These are phyloP conservation scores for Candida qinlingensis DNA, from an alignment of 805 yeast species.

Conservation along the genomic window DNA sequence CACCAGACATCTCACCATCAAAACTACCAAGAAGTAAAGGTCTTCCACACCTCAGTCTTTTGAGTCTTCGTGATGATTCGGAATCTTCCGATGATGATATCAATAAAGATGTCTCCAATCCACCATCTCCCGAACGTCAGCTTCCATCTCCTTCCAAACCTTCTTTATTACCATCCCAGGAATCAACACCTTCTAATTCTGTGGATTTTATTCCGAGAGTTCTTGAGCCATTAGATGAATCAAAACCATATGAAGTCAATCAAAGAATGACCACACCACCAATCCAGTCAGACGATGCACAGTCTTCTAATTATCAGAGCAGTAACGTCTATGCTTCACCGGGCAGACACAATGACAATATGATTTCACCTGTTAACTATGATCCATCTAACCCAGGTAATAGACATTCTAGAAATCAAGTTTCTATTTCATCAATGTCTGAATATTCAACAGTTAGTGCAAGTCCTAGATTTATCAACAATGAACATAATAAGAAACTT, in stretches of 20 bases:
- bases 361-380: not conserved
- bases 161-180: not conserved
- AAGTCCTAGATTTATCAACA: constrained; percentile 5
- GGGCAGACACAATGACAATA: not conserved
- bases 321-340: not conserved
- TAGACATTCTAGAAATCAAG: constrained; percentile 9
- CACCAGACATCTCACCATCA: constrained; percentile 15
- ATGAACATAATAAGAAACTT: constrained; percentile 9
- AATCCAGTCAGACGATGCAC: not conserved
- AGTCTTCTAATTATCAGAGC: not conserved
- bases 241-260: constrained; percentile 2
- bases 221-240: constrained; percentile 10
- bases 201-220: constrained; percentile 6
- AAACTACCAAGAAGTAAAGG: constrained; percentile 22
- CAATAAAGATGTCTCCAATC: constrained; percentile 1
- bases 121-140: not conserved
- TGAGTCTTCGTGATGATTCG: constrained; percentile 22
- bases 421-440: constrained; percentile 22
- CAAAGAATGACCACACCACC: constrained; percentile 3
- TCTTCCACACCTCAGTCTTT: constrained; percentile 21
- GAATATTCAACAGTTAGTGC: constrained; percentile 19
- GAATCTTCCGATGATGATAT: constrained; percentile 11
- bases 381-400: not conserved
- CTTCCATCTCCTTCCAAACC: not conserved
- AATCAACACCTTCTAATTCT: not conserved